Conservation (phyloP, 345 rosid species). For the Linum lewisii region DNA sequence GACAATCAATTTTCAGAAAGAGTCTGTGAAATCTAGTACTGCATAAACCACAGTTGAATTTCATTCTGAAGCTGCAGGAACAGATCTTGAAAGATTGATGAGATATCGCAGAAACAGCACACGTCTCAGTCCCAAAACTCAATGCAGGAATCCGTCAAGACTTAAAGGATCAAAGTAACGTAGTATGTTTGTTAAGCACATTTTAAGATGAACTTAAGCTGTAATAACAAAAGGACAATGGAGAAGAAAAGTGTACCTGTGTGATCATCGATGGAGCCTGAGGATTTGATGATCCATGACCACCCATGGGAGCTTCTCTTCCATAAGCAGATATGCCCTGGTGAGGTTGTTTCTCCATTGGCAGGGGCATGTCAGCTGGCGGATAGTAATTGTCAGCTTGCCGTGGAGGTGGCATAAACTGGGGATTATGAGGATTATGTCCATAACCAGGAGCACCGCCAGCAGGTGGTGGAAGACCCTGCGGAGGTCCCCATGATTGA, state of each 20-base stretch:
- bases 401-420: conserved; percentile 74
- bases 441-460: conserved; percentile 69
- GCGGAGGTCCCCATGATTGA: conserved; percentile 92
- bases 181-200: background rate
- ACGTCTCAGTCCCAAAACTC: too few relatives aligned
- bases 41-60: background rate
- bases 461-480: conserved; percentile 59
- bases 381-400: conserved; percentile 77
- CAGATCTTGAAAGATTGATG: background rate
- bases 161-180: too few relatives aligned
- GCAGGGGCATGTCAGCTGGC: conserved; percentile 70
- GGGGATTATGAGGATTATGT: conserved; percentile 38
- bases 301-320: conserved; percentile 74
- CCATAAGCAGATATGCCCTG: conserved; percentile 97
- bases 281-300: conserved; percentile 51
- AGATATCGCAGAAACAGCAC: too few relatives aligned
- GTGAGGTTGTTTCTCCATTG: conserved; percentile 89
- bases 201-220: background rate
- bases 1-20: background rate
- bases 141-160: too few relatives aligned
- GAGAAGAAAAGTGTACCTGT: conserved; percentile 44
- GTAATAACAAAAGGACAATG: background rate
- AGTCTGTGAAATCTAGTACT: background rate
- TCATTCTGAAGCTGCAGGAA: background rate
- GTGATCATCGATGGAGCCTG: conserved; percentile 90